Evolutionary conservation across 805 yeast genomes (phyloP), one percentile per base, ranked within the genome.

Genomic region (Candida xiaguanensis): DNA sequence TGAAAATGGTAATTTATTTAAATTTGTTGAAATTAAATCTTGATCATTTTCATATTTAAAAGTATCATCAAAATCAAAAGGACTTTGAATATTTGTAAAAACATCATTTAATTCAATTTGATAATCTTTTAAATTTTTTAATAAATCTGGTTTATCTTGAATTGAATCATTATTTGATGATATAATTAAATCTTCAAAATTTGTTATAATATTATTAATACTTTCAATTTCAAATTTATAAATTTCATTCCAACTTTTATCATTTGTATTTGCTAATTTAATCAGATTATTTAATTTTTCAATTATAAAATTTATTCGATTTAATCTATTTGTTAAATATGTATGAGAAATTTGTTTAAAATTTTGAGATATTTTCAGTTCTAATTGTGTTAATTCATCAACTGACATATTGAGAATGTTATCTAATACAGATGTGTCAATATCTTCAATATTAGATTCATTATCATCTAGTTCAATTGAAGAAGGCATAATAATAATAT

Each of bases 221-320:
- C 61, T 55, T 26, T 63, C 63, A n/a, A 58, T 48, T 44, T 67
- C 71, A 40, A 56, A 58, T 18, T 47, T 49, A 43, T 51, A 63
- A 12, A 63, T 52, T 35, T 57, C 55, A 15, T 50, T 40, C 71
- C 71, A 65, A 32, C 54, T 52, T 33, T 50, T 45, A 16, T 65
- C 70, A 38, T 61, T 58, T 4, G 55, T 56, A 22, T 43, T 46
- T 18, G 57, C 46, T 16, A 45, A 29, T 39, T 58, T 54, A 19
- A 65, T 50, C 39, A 58, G 58, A 15, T 49, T 31, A 26, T 52
- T 53, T 8, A 63, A 38, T 23, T 42, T 43, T 5, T 50, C 55
- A 20, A 61, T 41, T 42, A 63, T 40, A n/a, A 47, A 47, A 28
- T 58, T 51, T 18, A 63, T 49, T 31, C 71, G 47, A 5, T 56